phyloP scores from a whole-genome alignment of 345 rosid genomes.

The Kernera saxatilis region DNA sequence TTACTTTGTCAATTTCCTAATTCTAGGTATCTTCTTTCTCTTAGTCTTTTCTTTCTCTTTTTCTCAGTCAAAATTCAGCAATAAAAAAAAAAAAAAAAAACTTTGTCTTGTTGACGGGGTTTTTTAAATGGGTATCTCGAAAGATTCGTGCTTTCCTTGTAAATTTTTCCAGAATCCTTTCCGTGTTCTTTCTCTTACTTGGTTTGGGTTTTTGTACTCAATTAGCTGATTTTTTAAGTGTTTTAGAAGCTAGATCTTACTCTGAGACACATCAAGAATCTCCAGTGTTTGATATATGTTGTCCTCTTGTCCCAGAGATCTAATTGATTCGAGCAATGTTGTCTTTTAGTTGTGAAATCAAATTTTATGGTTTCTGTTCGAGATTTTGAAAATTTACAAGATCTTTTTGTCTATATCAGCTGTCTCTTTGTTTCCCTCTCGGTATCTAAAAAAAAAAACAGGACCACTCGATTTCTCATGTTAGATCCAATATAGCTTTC shows the following conservation, averaged over 20 bases:
- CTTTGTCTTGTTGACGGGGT: not conserved
- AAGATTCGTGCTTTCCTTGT: constrained; percentile 7
- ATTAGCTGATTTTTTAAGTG: not conserved
- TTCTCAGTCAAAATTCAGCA: constrained; percentile 7
- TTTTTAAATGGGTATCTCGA: not conserved
- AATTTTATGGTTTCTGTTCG: not conserved
- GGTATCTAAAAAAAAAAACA: not conserved
- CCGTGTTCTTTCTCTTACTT: constrained; percentile 1
- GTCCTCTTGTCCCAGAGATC: constrained; percentile 14
- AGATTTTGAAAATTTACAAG: not conserved
- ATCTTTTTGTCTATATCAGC: not conserved
- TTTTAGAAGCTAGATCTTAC: constrained; percentile 37
- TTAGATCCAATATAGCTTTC: constrained; percentile 29
- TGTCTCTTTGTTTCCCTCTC: constrained; percentile 21
- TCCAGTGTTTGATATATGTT: not conserved
- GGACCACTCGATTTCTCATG: constrained; percentile 21
- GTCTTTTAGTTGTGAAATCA: not conserved
- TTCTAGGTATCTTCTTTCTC: constrained; percentile 26
- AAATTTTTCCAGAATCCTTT: not conserved
- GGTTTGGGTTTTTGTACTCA: not conserved
- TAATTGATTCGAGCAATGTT: constrained; percentile 10
- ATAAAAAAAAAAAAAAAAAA: not conserved
- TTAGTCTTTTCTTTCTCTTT: constrained; percentile 1
- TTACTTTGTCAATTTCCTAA: constrained; percentile 8
- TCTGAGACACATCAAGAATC: not conserved